Conservation (phyloP, 2,329 filamentous ascomycete species). For the Tolypocladium ovalisporum region DNA sequence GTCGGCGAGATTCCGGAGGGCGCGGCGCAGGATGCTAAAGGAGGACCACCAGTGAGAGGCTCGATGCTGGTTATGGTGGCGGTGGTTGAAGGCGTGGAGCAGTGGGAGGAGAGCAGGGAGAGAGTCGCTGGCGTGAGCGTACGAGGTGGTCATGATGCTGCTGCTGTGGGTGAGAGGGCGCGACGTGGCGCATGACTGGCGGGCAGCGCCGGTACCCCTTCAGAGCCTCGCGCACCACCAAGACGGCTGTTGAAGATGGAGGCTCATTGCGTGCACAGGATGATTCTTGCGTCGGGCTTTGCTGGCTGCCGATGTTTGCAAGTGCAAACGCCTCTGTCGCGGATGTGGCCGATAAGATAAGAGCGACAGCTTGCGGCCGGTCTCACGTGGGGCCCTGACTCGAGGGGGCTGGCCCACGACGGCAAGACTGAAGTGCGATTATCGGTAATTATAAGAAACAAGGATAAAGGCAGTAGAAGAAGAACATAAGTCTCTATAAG, state of each 20-base stretch:
- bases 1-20: slow-evolving; percentile 41
- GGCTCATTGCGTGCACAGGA: neutral
- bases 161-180: neutral
- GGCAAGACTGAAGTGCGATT: neutral
- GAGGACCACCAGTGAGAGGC: slow-evolving; percentile 69
- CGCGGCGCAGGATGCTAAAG: slow-evolving; percentile 61
- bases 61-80: slow-evolving; percentile 87
- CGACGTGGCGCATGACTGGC: neutral
- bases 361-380: neutral
- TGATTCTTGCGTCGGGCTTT: neutral
- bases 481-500: too few species aligned
- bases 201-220: neutral
- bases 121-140: slow-evolving; percentile 10
- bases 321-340: neutral
- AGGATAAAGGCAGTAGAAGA: too few species aligned
- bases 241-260: neutral
- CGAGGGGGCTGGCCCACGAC: too few species aligned
- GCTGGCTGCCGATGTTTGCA: neutral
- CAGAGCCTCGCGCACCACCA: neutral
- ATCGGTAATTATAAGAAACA: too few species aligned
- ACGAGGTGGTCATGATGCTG: neutral
- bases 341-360: neutral
- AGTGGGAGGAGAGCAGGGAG: slow-evolving; percentile 36
- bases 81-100: slow-evolving; percentile 64
- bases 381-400: neutral